Base-by-base conservation (phyloP, 345 rosid genomes). In the Citrus cavaleriei region DNA sequence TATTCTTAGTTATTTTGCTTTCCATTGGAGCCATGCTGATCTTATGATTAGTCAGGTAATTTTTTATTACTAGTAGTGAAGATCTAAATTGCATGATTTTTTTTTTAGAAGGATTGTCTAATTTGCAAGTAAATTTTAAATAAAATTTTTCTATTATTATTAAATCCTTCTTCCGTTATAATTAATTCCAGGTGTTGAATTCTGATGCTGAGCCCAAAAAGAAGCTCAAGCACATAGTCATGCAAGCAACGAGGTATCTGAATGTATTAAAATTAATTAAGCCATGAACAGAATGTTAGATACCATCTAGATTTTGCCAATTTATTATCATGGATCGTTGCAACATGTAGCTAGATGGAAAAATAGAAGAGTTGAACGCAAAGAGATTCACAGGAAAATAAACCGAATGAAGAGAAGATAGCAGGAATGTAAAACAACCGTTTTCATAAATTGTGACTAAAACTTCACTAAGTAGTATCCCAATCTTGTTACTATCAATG, bases 1-100 rank as follows among this genome's bases (percentile, higher is more conserved):
- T 73, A 96, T 90, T 40, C 92, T 96, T 9, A 94, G 93, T 73
- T 96, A 96, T 82, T 96, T 94, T 82, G 97, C 94, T 0, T 94
- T 83, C 74, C 97, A 94, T 64, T 96, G 99, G 98, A 88, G 83
- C 70, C 93, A 90, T 51, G 91, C 92, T 25, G 90, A 92, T 78
- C 85, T 86, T 67, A 84, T 91, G 88, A 87, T 95, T 82, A 90
- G 87, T 78, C 95, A 95, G 97, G 98, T 93, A 57, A 71, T 75
- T 34, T 46, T 46, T 32, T 28, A 28, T 13, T 42, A 46, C 51
- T 8, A 10, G 24, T 38, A 68, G 19, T 68, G 6, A 66, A 69
- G 25, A 72, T 73, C 59, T 24, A 35, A 55, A 7, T 22, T 72
- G 49, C 59, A 54, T 51, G 22, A 51, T 14, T 51, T 4, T 49